Evolutionary conservation across 164 flowering plant genomes (phyloP).

Genomic region (Protea cynaroides): DNA sequence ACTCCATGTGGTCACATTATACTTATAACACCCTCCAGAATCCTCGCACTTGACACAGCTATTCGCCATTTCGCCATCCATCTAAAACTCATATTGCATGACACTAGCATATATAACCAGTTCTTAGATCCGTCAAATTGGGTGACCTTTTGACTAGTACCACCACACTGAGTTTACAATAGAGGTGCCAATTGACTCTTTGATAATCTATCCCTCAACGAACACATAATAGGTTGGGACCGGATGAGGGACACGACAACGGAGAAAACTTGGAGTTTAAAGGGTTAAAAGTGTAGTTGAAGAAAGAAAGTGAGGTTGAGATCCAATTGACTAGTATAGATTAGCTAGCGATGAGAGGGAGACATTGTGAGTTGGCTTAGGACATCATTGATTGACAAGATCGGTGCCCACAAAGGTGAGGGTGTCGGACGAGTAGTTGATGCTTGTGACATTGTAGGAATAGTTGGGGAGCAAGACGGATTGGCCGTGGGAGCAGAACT

Average conservation of each 20-base stretch:
- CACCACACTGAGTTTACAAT: constrained; percentile 17
- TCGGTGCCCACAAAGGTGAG: constrained; percentile 24
- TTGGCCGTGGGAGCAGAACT: constrained; percentile 7
- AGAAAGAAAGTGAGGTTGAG: constrained; percentile 21
- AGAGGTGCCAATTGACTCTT: constrained; percentile 9
- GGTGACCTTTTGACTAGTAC: constrained; percentile 9
- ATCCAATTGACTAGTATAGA: neutral
- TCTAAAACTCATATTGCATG: constrained; percentile 12
- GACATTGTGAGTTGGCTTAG: constrained; percentile 16
- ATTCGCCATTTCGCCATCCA: constrained; percentile 5
- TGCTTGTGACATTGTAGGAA: constrained; percentile 15
- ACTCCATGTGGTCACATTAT: neutral
- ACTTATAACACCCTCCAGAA: constrained; percentile 14
- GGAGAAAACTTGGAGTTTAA: neutral
- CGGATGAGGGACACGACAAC: constrained; percentile 1
- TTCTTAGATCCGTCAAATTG: neutral
- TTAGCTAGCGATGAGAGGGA: constrained; percentile 2
- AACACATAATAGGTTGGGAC: constrained; percentile 15
- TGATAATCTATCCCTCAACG: neutral
- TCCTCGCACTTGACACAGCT: constrained; percentile 11
- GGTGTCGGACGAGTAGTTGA: constrained; percentile 5
- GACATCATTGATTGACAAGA: constrained; percentile 6
- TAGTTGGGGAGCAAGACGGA: neutral
- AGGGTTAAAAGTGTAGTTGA: no score
- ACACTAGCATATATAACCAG: constrained; percentile 6